phyloP scores from a whole-genome alignment of 305 asterid species.

The Caryopteris hybrid region DNA sequence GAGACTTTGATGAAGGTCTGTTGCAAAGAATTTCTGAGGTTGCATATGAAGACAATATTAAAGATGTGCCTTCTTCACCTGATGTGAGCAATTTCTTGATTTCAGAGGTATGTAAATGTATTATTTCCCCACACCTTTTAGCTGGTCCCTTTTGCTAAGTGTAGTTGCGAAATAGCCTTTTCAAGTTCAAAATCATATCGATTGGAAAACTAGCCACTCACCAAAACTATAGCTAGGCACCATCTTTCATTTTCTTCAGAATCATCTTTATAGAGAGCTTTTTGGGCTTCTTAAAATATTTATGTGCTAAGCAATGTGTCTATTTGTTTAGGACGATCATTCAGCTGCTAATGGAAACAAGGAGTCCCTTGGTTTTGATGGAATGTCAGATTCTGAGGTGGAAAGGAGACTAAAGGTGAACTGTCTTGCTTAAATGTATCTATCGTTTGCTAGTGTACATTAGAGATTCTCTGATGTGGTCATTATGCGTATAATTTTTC shows the following conservation, averaged over 20 bases:
- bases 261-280: not conserved
- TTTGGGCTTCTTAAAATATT: not conserved
- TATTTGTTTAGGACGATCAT: conserved; percentile 66
- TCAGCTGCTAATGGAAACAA: conserved; percentile 63
- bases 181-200: not conserved
- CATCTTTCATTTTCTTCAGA: not conserved
- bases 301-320: conserved; percentile 9
- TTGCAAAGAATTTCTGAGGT: conserved; percentile 66
- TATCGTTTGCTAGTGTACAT: not conserved
- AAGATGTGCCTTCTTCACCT: conserved; percentile 59
- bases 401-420: conserved; percentile 89
- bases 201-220: not conserved
- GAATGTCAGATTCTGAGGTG: conserved; percentile 82
- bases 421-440: conserved; percentile 15
- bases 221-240: not conserved
- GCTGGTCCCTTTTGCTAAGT: not conserved
- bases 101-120: conserved; percentile 60
- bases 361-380: conserved; percentile 73
- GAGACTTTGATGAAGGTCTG: conserved; percentile 89
- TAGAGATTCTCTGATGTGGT: not conserved
- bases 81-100: conserved; percentile 86
- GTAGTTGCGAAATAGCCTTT: not conserved
- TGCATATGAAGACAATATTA: conserved; percentile 78
- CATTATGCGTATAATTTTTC: conserved; percentile 3
- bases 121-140: not conserved